phyloP scores from a whole-genome alignment of 306 rosid species.

The Inga leiocalycina region DNA sequence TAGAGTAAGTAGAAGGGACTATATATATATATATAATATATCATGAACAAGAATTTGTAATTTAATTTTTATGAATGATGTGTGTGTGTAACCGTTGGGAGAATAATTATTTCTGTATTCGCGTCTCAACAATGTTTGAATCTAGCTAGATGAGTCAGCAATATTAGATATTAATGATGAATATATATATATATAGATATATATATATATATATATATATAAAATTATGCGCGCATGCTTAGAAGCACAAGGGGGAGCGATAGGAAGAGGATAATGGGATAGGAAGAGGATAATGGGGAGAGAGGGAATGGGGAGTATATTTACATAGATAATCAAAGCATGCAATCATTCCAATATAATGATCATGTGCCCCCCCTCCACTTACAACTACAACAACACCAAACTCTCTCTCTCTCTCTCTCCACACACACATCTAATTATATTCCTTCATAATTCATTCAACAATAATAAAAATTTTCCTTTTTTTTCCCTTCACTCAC shows the following conservation, averaged over 20 bases:
- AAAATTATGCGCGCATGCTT: constrained; percentile 55
- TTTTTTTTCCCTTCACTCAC: not conserved
- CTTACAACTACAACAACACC: constrained; percentile 41
- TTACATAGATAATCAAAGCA: constrained; percentile 47
- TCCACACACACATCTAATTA: not conserved
- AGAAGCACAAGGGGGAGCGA: constrained; percentile 23
- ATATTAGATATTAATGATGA: not conserved
- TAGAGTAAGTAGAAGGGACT: not conserved
- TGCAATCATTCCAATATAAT: constrained; percentile 43
- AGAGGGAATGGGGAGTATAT: constrained; percentile 14
- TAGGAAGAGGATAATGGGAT: constrained; percentile 27
- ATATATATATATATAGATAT: not conserved
- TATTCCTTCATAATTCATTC: not conserved
- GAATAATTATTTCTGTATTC: not conserved
- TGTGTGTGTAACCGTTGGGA: not conserved
- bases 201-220: not conserved
- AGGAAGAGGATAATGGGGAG: not conserved
- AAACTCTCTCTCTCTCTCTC: not conserved
- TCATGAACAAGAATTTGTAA: not conserved
- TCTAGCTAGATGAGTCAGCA: not conserved
- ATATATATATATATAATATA: not conserved
- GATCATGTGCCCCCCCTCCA: constrained; percentile 61
- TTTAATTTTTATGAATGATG: not conserved
- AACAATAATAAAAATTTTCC: not conserved
- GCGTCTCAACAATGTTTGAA: not conserved